A percentile compares a stretch with the other conserved stretches of the same genome.
Conservation (phyloP, 176 grass and related monocot species). For the Alopecurus myosuroides region DNA sequence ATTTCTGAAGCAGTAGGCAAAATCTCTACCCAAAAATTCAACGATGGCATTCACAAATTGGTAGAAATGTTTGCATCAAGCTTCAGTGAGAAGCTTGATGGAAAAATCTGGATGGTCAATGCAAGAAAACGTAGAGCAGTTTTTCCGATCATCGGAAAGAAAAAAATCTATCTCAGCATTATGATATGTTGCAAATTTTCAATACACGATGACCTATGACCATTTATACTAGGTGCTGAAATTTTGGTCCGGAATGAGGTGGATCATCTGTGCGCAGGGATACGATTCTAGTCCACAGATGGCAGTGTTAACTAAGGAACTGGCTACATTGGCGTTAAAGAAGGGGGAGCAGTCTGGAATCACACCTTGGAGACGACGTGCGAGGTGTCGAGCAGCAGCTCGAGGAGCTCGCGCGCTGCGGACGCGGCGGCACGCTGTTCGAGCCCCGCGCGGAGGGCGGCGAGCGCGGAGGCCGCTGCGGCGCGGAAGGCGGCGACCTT, state of each 20-base stretch:
- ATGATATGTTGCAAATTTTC: not conserved
- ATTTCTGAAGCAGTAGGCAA: not conserved
- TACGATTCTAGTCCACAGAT: not conserved
- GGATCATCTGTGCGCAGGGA: not conserved
- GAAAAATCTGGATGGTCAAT: not conserved
- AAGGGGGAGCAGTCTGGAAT: not conserved
- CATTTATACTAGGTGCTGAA: not conserved
- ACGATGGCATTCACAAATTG: not conserved
- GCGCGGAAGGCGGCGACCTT: conserved; percentile 76
- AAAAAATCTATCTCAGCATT: not conserved
- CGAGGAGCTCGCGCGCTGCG: conserved; percentile 68
- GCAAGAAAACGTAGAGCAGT: not conserved
- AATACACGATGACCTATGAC: not conserved
- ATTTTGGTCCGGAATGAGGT: not conserved
- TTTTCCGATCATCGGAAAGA: not conserved
- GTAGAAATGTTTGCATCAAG: not conserved
- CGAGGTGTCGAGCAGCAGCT: conserved; percentile 92
- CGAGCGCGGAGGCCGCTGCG: conserved; percentile 26
- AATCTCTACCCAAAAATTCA: not conserved
- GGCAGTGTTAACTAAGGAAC: not conserved
- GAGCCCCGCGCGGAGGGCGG: conserved; percentile 57
- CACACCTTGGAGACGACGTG: conserved; percentile 96
- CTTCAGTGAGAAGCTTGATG: not conserved
- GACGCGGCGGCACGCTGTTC: conserved; percentile 58
- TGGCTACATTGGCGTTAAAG: not conserved